Evolutionary conservation across 73 alveolate species (phyloP).

Genomic region (Halteria grandinella): DNA sequence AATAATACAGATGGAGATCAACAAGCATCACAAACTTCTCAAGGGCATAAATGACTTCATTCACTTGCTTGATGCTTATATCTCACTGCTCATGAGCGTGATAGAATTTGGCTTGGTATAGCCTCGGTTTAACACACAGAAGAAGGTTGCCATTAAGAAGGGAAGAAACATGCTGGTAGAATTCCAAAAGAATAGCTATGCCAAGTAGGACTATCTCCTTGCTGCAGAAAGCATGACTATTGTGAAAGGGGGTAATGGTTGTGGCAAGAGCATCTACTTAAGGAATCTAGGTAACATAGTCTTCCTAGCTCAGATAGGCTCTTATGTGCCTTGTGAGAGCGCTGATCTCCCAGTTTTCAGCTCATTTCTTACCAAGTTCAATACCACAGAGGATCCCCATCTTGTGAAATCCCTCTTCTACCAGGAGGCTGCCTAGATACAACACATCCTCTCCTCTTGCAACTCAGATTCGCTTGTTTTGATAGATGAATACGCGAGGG

Average conservation of each 20-base stretch:
- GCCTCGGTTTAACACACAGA: background rate
- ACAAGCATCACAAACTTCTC: background rate
- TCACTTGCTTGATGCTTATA: slow-evolving; percentile 16
- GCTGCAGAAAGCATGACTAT: background rate
- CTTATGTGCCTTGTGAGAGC: slow-evolving; percentile 47
- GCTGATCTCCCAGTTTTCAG: slow-evolving; percentile 33
- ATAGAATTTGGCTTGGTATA: background rate
- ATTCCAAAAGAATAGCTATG: background rate
- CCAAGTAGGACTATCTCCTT: background rate
- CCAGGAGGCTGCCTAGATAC: background rate
- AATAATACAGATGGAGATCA: background rate
- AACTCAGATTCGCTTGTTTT: slow-evolving; percentile 17
- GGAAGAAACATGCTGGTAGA: slow-evolving; percentile 39
- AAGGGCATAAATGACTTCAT: background rate
- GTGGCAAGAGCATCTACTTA: slow-evolving; percentile 52
- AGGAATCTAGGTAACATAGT: slow-evolving; percentile 39
- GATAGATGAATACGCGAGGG: slow-evolving; percentile 62
- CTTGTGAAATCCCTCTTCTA: slow-evolving; percentile 24
- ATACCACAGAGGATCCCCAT: background rate
- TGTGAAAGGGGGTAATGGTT: slow-evolving; percentile 52
- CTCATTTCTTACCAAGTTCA: slow-evolving; percentile 48
- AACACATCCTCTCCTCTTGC: background rate
- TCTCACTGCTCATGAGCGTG: background rate
- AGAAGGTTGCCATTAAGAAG: background rate
- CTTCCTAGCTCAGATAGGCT: slow-evolving; percentile 58